Base-by-base conservation (phyloP, 2,329 filamentous ascomycete species). In the Calonectria crousiana region DNA sequence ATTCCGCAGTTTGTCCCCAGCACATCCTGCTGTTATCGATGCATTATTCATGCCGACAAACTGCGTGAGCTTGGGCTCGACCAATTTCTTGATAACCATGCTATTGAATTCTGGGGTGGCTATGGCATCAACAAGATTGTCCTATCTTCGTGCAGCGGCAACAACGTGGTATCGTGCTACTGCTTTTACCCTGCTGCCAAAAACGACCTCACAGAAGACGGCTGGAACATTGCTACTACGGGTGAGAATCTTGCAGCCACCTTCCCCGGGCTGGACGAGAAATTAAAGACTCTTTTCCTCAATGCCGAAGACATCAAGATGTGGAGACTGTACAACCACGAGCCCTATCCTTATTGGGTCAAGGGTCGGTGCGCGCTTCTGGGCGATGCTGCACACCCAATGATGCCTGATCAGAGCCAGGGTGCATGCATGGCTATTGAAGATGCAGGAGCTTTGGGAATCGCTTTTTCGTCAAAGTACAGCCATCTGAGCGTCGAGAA, bases 51-150 rank as follows among this genome's bases (percentile, higher is more conserved):
- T 52, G 90, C 90, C 0, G 88, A 89, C 34, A 86, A 90, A 20
- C 90, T 89, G 11, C 85, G 89, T 20, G 84, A 85, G 65, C 84
- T 90, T 1, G 91, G 91, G 3, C 86, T 93, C 0, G 85, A 88
- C 28, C 89, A 92, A 77, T 92, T 91, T 81, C 89, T 89, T 0
- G 79, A 88, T 41, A 84, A 92, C 81, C 85, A 82, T 36, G 91
- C 91, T 1, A 85, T 93, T 6, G 90, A 93, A 80, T 93, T 92
- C 83, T 93, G 91, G 91, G 91, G 92, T 38, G 92, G 92, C n/a
- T 86, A 90, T 38, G 88, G 90, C 68, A 83, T 81, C 72, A 87
- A 92, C 81, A 93, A 93, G 84, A 92, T 93, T 74, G 91, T 93
- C 20, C 86, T 93, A 16, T 92, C 90, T 0, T 90, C 91, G n/a